Percentiles rank a stretch among this genome's conserved stretches.
Conservation (phyloP, 176 grass and related monocot species). For the Triticum dicoccoides region DNA sequence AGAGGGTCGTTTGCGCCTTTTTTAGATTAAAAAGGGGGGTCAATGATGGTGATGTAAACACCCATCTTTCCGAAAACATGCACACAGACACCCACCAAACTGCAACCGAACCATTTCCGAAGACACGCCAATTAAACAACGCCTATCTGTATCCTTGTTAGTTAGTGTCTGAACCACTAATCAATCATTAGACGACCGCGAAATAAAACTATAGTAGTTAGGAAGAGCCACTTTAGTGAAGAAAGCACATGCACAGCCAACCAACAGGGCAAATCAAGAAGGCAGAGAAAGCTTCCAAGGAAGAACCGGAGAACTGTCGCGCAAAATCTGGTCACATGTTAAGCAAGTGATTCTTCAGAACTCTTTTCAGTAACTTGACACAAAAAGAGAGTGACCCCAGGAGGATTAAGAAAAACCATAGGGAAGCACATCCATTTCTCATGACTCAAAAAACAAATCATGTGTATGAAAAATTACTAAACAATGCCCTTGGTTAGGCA, state of each 20-base stretch:
- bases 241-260: not conserved
- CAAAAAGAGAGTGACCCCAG: not conserved
- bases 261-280: not conserved
- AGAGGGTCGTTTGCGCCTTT: constrained; percentile 1
- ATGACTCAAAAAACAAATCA: not conserved
- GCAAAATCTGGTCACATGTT: not conserved
- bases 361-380: not conserved
- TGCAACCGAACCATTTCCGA: constrained; percentile 22
- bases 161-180: constrained; percentile 19
- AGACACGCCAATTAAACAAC: not conserved
- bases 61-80: constrained; percentile 25
- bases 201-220: not conserved
- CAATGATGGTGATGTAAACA: constrained; percentile 26
- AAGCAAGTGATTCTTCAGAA: not conserved
- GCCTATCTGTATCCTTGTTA: constrained; percentile 19
- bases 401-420: not conserved
- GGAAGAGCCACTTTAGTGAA: not conserved
- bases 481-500: not conserved
- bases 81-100: constrained; percentile 36
- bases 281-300: not conserved
- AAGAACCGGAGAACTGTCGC: not conserved
- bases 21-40: not conserved
- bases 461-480: not conserved
- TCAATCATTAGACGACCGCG: not conserved
- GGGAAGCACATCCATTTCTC: not conserved